Base-by-base conservation (phyloP, 805 yeast genomes). In the Saturnispora kantuleensis region DNA sequence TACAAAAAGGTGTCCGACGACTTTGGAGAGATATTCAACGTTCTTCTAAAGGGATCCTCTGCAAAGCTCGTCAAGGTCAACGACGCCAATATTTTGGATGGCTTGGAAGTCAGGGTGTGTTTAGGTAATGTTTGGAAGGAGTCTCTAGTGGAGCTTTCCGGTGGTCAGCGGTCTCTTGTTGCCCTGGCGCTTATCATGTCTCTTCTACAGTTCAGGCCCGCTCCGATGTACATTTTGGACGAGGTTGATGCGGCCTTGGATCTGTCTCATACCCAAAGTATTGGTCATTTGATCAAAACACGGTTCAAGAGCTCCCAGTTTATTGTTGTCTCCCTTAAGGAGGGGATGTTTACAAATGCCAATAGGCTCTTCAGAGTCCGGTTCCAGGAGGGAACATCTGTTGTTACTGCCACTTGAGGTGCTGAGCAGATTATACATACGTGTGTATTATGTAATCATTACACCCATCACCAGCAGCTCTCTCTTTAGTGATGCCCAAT, bases 191-290 rank as follows among this genome's bases (percentile, higher is more conserved):
- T 90, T 54, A 93, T 93, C 54, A 74, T 90, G 78, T 96, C 97
- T 0, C 69, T 93, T 49, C 68, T 93, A 41, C 95, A 88, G 62
- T 90, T 84, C 69, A 86, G 88, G 61, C 99, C 99, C 5, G 98
- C 99, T 1, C 98, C 98, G 7, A 85, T 93, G 95, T 93, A 93
- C 58, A 90, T 93, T 53, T 68, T 93, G 47, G 98, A 93, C 65
- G 98, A 93, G 66, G 97, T 93, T 33, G 98, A 93, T 67, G 98
- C 99, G 1, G 99, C 99, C 1, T 72, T 93, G 52, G 99, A 93
- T 70, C 73, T 90, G 51, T 85, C 94, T 47, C 99, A 93, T 60
- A 93, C 99, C 1, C 97, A 93, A 62, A 93, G 93, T 57, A 93
- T 93, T 56, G 99, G 99, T 3, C 96, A 87, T 57, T 70, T 93